A percentile compares a stretch with the other conserved stretches of the same genome.
Evolutionary conservation across 2,329 filamentous ascomycete species (phyloP).

Genomic region (Monilinia fructicola): DNA sequence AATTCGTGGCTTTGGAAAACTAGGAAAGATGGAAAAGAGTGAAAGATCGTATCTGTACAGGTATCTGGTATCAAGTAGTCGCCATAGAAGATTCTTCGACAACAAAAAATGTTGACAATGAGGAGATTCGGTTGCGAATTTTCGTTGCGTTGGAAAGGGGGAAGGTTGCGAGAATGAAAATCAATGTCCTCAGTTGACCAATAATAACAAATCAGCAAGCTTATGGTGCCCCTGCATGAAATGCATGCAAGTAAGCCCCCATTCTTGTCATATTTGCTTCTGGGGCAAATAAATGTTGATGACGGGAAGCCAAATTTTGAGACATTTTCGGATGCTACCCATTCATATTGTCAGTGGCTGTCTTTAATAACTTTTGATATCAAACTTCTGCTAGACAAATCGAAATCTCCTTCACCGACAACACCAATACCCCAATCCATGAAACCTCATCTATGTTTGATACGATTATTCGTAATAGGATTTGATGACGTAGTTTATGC

Average conservation of each 20-base stretch:
- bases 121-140: conserved; percentile 3
- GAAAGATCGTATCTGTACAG: background rate
- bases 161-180: background rate
- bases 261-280: conserved; percentile 13
- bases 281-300: background rate
- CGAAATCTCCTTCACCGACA: conserved; percentile 2
- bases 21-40: background rate
- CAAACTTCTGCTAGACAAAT: background rate
- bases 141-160: background rate
- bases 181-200: conserved; percentile 4
- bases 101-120: background rate
- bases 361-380: conserved; percentile 17
- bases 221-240: conserved; percentile 22
- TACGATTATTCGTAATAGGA: background rate
- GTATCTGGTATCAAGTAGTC: background rate
- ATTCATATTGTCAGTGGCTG: conserved; percentile 21
- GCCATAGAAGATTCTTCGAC: background rate
- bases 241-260: conserved; percentile 17
- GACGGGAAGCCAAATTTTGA: background rate
- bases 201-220: conserved; percentile 14
- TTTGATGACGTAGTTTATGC: background rate
- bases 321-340: conserved; percentile 20
- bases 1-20: conserved; percentile 6
- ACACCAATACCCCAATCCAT: background rate
- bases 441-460: background rate